Base-by-base conservation (phyloP, 257 asterid genomes). In the Forsythia suspensa region DNA sequence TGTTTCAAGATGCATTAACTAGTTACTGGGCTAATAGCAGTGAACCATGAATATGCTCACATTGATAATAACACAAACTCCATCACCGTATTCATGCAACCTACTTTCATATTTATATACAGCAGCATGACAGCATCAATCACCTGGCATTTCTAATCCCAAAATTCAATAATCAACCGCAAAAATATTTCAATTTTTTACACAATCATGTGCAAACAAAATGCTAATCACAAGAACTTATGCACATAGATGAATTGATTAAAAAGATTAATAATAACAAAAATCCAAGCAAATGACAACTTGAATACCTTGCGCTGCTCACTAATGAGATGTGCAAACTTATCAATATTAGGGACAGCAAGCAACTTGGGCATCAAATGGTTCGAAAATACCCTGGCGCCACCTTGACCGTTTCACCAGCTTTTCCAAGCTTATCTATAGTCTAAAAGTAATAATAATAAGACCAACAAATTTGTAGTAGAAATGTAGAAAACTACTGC, bases 361-460 rank as follows among this genome's bases (percentile, higher is more conserved):
- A 92, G 91, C 86, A 95, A 74, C 77, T 94, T 95, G 3, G 98
- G 99, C 99, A 95, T 95, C 89, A 95, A 82, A 88, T 95, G 92
- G 85, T 95, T 95, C 99, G 95, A 75, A 95, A 95, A 84, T 83
- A 91, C 21, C 99, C 99, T 0, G 98, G 98, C 67, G 96, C 97
- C n/a, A 95, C 98, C 89, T 91, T 90, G 36, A 93, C 99, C 3
- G 96, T 95, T 72, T 95, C 98, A 38, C 99, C 99, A 34, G 95
- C 91, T 86, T 79, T 93, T 18, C 99, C 98, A 20, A 95, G 98
- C 85, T 95, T 93, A 74, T 87, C 90, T 75, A 93, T 85, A 43
- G 87, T 77, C 94, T 89, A 48, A 63, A 63, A 29, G 7, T 20
- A 29, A 9, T 4, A 63, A 29, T 24, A 21, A 10, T 63, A 63